phyloP scores from a whole-genome alignment of 164 flowering plant genomes.

The Kalanchoe fedtschenkoi region DNA sequence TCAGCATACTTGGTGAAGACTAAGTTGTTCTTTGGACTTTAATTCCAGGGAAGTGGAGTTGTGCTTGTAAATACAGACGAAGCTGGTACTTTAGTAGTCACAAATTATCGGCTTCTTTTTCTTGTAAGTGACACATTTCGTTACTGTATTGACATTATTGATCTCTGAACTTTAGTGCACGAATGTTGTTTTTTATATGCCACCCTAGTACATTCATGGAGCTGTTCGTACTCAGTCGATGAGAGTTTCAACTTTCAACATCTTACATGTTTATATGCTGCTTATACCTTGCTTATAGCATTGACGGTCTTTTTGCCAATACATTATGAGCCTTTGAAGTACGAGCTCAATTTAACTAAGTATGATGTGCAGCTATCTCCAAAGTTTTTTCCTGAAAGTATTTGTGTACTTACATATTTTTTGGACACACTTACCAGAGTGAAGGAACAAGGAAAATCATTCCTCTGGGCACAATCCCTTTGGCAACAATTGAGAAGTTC shows the following conservation, averaged over 20 bases:
- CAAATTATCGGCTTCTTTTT: slow-evolving; percentile 88
- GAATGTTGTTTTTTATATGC: neutral
- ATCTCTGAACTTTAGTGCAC: neutral
- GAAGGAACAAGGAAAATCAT: slow-evolving; percentile 72
- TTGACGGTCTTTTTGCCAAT: neutral
- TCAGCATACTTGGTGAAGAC: neutral
- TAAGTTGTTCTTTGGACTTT: neutral
- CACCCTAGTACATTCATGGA: neutral
- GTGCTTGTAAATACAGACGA: slow-evolving; percentile 88
- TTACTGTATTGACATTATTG: neutral
- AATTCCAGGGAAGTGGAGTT: slow-evolving; percentile 68
- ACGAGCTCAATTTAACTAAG: neutral
- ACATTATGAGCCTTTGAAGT: no score
- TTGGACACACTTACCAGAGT: slow-evolving; percentile 32
- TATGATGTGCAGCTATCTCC: neutral
- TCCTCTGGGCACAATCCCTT: slow-evolving; percentile 86
- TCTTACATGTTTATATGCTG: neutral
- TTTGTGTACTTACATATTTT: slow-evolving; percentile 5
- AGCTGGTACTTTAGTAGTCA: slow-evolving; percentile 82
- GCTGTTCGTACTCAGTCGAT: neutral
- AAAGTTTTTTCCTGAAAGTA: neutral
- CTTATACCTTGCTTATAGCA: neutral
- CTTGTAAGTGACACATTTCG: slow-evolving; percentile 44
- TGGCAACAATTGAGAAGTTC: slow-evolving; percentile 88
- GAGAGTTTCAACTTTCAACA: neutral